Conservation (phyloP, 202 grass and related monocot species). For the Setaria italica region DNA sequence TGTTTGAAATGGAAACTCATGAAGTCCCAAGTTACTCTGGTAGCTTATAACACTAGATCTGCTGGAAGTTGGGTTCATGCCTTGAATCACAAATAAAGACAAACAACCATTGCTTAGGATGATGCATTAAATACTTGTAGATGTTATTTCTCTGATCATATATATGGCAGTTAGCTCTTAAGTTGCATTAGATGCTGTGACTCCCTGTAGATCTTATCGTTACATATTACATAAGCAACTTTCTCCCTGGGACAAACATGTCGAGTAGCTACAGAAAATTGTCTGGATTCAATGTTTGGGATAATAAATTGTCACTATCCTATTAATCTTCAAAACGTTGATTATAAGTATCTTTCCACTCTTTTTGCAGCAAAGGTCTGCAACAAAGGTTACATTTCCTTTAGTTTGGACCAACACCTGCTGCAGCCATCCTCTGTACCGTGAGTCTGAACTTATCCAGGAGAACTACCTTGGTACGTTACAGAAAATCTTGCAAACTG, state of each 20-base stretch:
- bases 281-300: not conserved
- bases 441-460: conserved; percentile 93
- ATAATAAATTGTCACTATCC: not conserved
- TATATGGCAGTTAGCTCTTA: conserved; percentile 15
- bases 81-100: not conserved
- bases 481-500: not conserved
- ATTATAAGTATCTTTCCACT: conserved; percentile 30
- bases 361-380: conserved; percentile 79
- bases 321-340: conserved; percentile 16
- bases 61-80: conserved; percentile 22
- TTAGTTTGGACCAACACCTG: conserved; percentile 98
- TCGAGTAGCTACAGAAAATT: not conserved
- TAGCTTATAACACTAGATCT: conserved; percentile 18
- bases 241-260: not conserved
- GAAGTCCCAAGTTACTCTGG: not conserved
- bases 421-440: conserved; percentile 98
- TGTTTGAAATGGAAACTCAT: not conserved
- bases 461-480: conserved; percentile 84
- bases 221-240: conserved; percentile 7
- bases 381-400: conserved; percentile 96
- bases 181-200: not conserved
- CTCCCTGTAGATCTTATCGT: not conserved
- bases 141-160: conserved; percentile 2
- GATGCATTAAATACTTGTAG: not conserved
- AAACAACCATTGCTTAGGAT: not conserved